These are phyloP conservation scores for Aspergillus fischeri DNA, from an alignment of 2,329 filamentous ascomycete species.

Conservation along the genomic window DNA sequence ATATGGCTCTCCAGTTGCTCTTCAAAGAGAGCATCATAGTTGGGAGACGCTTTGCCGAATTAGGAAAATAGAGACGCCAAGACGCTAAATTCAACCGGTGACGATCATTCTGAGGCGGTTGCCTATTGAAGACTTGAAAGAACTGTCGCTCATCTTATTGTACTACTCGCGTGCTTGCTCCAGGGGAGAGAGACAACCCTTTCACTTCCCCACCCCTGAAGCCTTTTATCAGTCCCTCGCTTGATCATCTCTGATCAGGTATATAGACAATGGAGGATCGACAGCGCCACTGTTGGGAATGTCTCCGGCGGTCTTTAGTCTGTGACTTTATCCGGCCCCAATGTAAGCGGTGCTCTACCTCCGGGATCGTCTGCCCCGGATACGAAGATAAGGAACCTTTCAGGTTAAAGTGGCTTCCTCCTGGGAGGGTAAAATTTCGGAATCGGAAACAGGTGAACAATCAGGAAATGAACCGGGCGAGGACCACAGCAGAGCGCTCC, in stretches of 20 bases:
- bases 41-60: neutral
- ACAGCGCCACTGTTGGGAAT: slow-evolving; percentile 42
- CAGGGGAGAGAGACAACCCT: no score
- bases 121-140: no score
- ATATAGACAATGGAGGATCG: neutral
- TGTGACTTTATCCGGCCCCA: slow-evolving; percentile 36
- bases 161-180: no score
- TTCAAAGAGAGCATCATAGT: neutral
- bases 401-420: slow-evolving; percentile 29
- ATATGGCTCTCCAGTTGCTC: neutral
- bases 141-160: no score
- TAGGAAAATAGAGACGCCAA: neutral
- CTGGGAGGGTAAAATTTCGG: slow-evolving; percentile 2
- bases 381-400: slow-evolving; percentile 38
- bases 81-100: neutral
- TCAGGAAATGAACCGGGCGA: neutral
- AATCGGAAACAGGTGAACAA: neutral
- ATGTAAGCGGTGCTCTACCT: slow-evolving; percentile 35
- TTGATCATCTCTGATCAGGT: no score
- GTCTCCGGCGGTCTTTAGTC: slow-evolving; percentile 38
- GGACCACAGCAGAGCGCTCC: no score
- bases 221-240: no score
- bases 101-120: neutral
- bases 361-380: slow-evolving; percentile 37
- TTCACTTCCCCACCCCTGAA: no score